These are phyloP conservation scores for Daldinia loculata DNA, from an alignment of 495 filamentous ascomycete genomes.

Conservation along the genomic window DNA sequence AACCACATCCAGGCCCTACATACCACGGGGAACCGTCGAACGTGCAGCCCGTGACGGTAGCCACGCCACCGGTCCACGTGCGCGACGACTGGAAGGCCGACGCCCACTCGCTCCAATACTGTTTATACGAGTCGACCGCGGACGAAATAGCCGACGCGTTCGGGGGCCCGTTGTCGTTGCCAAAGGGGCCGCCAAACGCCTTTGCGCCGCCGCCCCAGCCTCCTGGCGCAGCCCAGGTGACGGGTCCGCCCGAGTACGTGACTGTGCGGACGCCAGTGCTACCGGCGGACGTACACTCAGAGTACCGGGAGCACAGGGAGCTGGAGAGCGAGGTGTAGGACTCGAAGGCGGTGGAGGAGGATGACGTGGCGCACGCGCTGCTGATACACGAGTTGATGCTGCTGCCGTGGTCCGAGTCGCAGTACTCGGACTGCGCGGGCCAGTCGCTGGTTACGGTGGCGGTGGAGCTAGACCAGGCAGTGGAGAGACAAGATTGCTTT, in stretches of 20 bases:
- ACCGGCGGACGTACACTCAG: conserved; percentile 51
- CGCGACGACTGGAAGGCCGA: conserved; percentile 41
- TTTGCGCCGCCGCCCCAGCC: conserved; percentile 26
- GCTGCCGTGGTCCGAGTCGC: conserved; percentile 48
- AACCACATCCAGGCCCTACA: conserved; percentile 55
- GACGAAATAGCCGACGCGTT: not conserved
- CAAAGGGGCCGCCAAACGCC: not conserved
- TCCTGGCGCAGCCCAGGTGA: conserved; percentile 48
- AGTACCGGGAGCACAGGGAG: conserved; percentile 52
- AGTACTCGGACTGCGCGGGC: conserved; percentile 57
- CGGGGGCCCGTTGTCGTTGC: conserved; percentile 1
- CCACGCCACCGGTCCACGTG: conserved; percentile 56
- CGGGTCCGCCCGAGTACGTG: conserved; percentile 51
- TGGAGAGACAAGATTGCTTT: conserved; percentile 56
- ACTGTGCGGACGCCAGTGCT: conserved; percentile 54
- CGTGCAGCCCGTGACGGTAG: conserved; percentile 58
- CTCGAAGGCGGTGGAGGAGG: conserved; percentile 50
- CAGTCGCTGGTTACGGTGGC: conserved; percentile 44
- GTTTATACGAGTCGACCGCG: conserved; percentile 27
- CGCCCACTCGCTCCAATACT: conserved; percentile 48
- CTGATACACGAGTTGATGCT: conserved; percentile 50
- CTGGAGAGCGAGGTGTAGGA: conserved; percentile 53
- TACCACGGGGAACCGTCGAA: conserved; percentile 58
- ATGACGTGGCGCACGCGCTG: conserved; percentile 50
- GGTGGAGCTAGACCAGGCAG: conserved; percentile 47